Conservation (phyloP, 1,284 basidiomycete genomes). For the Cryptococcus maquisensis region DNA sequence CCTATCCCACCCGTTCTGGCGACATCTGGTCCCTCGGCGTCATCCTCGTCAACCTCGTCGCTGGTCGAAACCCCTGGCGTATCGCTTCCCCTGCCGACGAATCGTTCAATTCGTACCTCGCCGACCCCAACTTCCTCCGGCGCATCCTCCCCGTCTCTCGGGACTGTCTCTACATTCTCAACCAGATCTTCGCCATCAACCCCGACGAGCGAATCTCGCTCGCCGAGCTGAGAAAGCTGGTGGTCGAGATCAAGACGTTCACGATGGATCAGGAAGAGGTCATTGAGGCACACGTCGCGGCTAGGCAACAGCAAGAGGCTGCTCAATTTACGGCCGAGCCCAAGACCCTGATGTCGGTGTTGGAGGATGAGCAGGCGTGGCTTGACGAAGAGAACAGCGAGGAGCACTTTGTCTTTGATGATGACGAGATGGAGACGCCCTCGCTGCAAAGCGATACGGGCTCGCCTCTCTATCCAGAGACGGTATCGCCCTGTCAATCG, state of each 20-base stretch:
- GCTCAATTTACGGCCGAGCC: not conserved
- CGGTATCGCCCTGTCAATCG: conserved; percentile 29
- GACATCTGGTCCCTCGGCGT: conserved; percentile 96
- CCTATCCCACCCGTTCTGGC: conserved; percentile 67
- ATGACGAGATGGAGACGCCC: conserved; percentile 37
- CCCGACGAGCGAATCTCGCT: conserved; percentile 58
- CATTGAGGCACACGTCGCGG: conserved; percentile 43
- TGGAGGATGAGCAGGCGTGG: conserved; percentile 18
- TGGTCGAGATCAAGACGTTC: conserved; percentile 62
- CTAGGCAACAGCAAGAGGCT: conserved; percentile 10
- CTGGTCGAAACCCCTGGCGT: conserved; percentile 83
- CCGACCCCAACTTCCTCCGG: conserved; percentile 65
- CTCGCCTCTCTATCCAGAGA: conserved; percentile 29
- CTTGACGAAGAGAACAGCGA: conserved; percentile 20
- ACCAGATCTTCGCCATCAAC: conserved; percentile 60
- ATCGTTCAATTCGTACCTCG: conserved; percentile 65
- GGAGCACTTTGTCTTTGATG: conserved; percentile 20
- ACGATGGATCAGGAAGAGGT: conserved; percentile 61
- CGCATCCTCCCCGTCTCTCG: conserved; percentile 62
- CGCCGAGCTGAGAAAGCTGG: conserved; percentile 59
- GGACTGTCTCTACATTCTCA: conserved; percentile 53
- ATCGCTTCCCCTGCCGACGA: conserved; percentile 67
- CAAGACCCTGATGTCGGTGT: conserved; percentile 7
- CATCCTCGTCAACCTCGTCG: conserved; percentile 82
- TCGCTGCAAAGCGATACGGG: conserved; percentile 39